Percentiles rank a stretch among this genome's conserved stretches.
phyloP scores from a whole-genome alignment of 2,329 filamentous ascomycete species.

The Aspergillus calidoustus region DNA sequence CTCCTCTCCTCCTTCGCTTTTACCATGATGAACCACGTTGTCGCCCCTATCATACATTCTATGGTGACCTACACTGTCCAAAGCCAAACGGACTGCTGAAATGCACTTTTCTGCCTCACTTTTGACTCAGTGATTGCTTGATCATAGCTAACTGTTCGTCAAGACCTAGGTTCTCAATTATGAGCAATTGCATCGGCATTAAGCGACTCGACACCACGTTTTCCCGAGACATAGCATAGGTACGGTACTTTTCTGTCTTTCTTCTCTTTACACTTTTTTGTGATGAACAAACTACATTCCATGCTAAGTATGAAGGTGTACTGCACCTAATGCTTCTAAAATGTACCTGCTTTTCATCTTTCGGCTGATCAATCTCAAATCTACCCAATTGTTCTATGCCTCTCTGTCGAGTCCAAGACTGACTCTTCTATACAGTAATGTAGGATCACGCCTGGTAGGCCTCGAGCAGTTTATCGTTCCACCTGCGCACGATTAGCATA shows the following conservation, averaged over 20 bases:
- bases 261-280: constrained; percentile 33
- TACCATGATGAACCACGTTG: constrained; percentile 63
- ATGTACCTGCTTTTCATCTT: constrained; percentile 69
- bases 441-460: constrained; percentile 46
- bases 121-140: constrained; percentile 15
- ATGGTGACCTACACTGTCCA: constrained; percentile 66
- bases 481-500: constrained; percentile 42
- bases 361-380: constrained; percentile 57
- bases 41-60: constrained; percentile 66
- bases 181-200: background rate
- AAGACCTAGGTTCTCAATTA: constrained; percentile 19
- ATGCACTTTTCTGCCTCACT: constrained; percentile 13
- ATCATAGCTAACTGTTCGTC: constrained; percentile 31
- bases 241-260: constrained; percentile 30
- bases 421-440: constrained; percentile 31
- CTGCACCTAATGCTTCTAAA: constrained; percentile 57
- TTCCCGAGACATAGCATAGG: constrained; percentile 6
- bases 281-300: constrained; percentile 63
- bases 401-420: constrained; percentile 32
- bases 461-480: constrained; percentile 50
- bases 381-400: constrained; percentile 25
- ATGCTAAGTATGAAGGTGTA: constrained; percentile 66
- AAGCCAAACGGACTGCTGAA: constrained; percentile 66
- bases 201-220: background rate
- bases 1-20: constrained; percentile 16